Base-by-base conservation (phyloP, 1,139 yeast genomes). In the Sugiyamaella japonica region DNA sequence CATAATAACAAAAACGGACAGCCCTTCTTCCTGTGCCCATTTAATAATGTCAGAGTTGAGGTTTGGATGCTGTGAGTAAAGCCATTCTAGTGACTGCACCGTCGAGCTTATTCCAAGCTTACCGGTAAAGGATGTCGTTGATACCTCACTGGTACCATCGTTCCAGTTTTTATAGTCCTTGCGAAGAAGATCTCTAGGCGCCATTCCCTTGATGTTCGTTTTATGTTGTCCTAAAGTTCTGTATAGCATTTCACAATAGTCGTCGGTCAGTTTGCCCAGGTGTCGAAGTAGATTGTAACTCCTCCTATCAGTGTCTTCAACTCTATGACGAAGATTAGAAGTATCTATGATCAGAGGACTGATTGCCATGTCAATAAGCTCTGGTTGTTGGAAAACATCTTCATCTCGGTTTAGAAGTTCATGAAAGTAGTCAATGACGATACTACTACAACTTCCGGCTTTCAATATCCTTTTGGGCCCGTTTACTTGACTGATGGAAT, bases 81-180 rank as follows among this genome's bases (percentile, higher is more conserved):
- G 64, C 84, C 89, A 85, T n/a, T 73, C 71, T 42, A 85, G 70
- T 0, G 90, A 76, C 66, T 82, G 84, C 1, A 86, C 88, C 16
- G 86, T 74, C 0, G 97, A 86, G 52, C 93, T 81, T 63, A 90
- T 85, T 0, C 97, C 98, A 32, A 89, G 76, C 7, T 66, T 69
- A 31, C 63, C 63, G 1, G 36, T 43, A 31, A 63, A 36, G 1
- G 54, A 55, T 13, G 36, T 20, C 7, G 1, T 63, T 61, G 2
- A 66, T 65, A 6, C 70, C 69, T 0, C 70, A 72, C 4, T 17
- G 20, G 17, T 4, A 8, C 16, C 17, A 10, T 70, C 69, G 1
- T 62, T 64, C 73, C 86, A 90, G 63, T 83, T 85, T 66, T 91
- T 91, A 70, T 87, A 91, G 67, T 91, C 99, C 68, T 89, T 90